Percentiles rank a stretch among this genome's conserved stretches.
phyloP scores from a whole-genome alignment of 257 asterid genomes.

The Ballota nigra region DNA sequence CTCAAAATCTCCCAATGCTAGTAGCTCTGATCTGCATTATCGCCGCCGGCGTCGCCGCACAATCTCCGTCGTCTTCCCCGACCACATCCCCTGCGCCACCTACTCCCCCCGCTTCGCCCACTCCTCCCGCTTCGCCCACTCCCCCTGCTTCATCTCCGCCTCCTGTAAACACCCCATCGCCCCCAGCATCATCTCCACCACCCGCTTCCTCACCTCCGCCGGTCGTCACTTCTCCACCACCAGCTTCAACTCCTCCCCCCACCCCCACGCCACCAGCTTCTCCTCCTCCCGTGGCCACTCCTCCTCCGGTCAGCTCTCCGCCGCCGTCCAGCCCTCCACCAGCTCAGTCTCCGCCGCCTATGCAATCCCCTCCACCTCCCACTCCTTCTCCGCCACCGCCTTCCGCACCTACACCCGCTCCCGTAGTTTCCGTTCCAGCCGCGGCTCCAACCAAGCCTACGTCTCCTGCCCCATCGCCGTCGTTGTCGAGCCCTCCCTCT shows the following conservation, averaged over 20 bases:
- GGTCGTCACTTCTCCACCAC: too few relatives aligned
- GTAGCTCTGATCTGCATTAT: slow-evolving; percentile 50
- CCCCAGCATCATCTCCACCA: slow-evolving; percentile 31
- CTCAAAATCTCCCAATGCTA: slow-evolving; percentile 22
- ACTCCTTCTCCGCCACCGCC: slow-evolving; percentile 59
- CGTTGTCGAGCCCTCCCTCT: slow-evolving; percentile 56
- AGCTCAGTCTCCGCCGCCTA: slow-evolving; percentile 39
- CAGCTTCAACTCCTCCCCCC: slow-evolving; percentile 42
- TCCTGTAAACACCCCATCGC: too few relatives aligned
- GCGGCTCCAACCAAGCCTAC: slow-evolving; percentile 38
- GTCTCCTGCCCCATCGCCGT: slow-evolving; percentile 59
- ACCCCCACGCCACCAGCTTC: slow-evolving; percentile 35
- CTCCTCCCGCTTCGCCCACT: slow-evolving; percentile 41
- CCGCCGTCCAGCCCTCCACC: slow-evolving; percentile 50
- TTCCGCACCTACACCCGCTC: slow-evolving; percentile 49
- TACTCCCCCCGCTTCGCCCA: slow-evolving; percentile 31
- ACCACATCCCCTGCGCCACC: slow-evolving; percentile 47
- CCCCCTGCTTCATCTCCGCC: slow-evolving; percentile 43
- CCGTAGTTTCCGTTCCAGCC: slow-evolving; percentile 46
- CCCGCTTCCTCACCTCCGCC: slow-evolving; percentile 35
- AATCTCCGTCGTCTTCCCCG: slow-evolving; percentile 52
- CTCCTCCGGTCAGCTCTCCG: slow-evolving; percentile 43
- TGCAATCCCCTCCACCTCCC: slow-evolving; percentile 56
- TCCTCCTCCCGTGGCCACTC: slow-evolving; percentile 46
- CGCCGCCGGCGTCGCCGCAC: slow-evolving; percentile 53